A percentile compares a stretch with the other conserved stretches of the same genome.
Conservation (phyloP, 192 early-diverging fungal genomes). For the Coemansia sp. region DNA sequence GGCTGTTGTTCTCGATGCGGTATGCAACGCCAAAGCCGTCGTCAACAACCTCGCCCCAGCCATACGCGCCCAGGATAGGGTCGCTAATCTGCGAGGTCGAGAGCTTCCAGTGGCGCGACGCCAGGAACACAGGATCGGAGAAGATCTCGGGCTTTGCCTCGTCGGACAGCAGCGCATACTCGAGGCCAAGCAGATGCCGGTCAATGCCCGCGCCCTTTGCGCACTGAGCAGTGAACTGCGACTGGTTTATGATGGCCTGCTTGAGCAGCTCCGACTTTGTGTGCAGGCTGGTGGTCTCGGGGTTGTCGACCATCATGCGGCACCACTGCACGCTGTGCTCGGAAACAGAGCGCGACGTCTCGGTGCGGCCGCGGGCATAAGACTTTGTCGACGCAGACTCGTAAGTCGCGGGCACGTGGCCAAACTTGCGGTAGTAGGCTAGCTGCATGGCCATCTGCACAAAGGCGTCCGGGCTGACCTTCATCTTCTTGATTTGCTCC, state of each 20-base stretch:
- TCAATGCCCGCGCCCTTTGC: slow-evolving; percentile 67
- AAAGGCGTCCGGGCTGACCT: slow-evolving; percentile 68
- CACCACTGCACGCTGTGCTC: slow-evolving; percentile 61
- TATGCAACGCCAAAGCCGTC: slow-evolving; percentile 63
- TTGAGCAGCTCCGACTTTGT: slow-evolving; percentile 55
- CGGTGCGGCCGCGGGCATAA: slow-evolving; percentile 71
- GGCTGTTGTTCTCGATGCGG: slow-evolving; percentile 50
- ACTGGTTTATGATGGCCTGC: slow-evolving; percentile 55
- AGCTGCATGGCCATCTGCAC: slow-evolving; percentile 78
- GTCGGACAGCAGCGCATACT: slow-evolving; percentile 49
- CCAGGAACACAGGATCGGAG: slow-evolving; percentile 60
- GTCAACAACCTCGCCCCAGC: slow-evolving; percentile 63
- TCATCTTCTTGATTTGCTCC: slow-evolving; percentile 65
- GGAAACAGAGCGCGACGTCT: slow-evolving; percentile 77
- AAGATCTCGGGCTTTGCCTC: slow-evolving; percentile 51
- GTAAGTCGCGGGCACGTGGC: slow-evolving; percentile 66
- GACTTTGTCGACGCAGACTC: slow-evolving; percentile 72
- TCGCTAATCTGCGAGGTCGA: slow-evolving; percentile 65
- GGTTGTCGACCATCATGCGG: slow-evolving; percentile 54
- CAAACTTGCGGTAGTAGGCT: slow-evolving; percentile 68
- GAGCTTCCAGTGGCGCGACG: slow-evolving; percentile 65
- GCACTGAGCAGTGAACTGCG: slow-evolving; percentile 60
- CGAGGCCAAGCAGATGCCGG: slow-evolving; percentile 71
- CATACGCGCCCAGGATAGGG: slow-evolving; percentile 56
- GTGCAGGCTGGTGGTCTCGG: slow-evolving; percentile 48